A percentile compares a stretch with the other conserved stretches of the same genome.
Conservation (phyloP, 768 basidiomycete genomes). For the Psilocybe subaeruginosa region DNA sequence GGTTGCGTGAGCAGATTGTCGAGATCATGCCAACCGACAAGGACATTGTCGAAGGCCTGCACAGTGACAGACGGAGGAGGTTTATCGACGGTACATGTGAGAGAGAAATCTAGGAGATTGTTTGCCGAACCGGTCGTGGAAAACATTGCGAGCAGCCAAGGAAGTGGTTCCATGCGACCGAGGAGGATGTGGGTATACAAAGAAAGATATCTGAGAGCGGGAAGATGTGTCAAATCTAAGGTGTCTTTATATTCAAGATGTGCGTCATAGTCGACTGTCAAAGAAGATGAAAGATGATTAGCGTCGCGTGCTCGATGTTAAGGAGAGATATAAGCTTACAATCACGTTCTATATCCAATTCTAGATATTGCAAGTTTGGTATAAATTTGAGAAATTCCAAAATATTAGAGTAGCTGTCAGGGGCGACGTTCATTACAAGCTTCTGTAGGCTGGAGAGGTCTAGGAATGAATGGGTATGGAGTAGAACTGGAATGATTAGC, state of each 20-base stretch:
- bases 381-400: constrained; percentile 16
- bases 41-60: constrained; percentile 18
- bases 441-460: constrained; percentile 15
- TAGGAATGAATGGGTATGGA: constrained; percentile 21
- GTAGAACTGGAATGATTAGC: constrained; percentile 21
- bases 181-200: constrained; percentile 24
- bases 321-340: constrained; percentile 17
- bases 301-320: constrained; percentile 2
- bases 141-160: constrained; percentile 26
- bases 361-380: constrained; percentile 18
- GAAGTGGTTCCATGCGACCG: constrained; percentile 26
- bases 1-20: constrained; percentile 26
- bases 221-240: constrained; percentile 18
- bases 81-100: constrained; percentile 27
- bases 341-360: constrained; percentile 25
- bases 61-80: constrained; percentile 26
- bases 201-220: constrained; percentile 20
- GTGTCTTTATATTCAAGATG: constrained; percentile 20
- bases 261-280: constrained; percentile 22
- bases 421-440: constrained; percentile 19
- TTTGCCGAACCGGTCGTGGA: constrained; percentile 20
- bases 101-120: constrained; percentile 20
- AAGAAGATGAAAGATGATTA: not conserved
- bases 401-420: constrained; percentile 21
- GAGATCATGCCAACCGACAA: constrained; percentile 25